A percentile compares a stretch with the other conserved stretches of the same genome.
Conservation (phyloP, 768 basidiomycete genomes). For the Hygrophoropsis aurantiaca region DNA sequence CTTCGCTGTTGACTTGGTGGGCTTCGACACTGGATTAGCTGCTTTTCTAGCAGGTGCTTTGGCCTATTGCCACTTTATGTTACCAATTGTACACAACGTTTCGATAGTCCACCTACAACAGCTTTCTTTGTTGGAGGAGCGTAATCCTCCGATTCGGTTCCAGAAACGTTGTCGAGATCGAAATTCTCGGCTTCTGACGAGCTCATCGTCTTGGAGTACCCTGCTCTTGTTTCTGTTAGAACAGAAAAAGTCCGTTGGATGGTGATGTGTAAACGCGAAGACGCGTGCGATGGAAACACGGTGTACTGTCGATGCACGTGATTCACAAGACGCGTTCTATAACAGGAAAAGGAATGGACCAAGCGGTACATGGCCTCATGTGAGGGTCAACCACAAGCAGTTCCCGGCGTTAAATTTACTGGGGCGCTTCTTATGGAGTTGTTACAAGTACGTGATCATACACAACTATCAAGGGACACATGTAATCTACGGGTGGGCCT, state of each 20-base stretch:
- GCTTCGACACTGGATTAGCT: constrained; percentile 41
- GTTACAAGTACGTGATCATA: too few species aligned
- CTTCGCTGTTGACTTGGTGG: constrained; percentile 46
- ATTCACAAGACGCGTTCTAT: not conserved
- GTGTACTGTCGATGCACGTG: not conserved
- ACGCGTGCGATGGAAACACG: not conserved
- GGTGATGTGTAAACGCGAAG: not conserved
- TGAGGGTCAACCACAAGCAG: too few species aligned
- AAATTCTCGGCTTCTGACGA: constrained; percentile 74
- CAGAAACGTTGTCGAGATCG: constrained; percentile 56
- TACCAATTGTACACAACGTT: constrained; percentile 5
- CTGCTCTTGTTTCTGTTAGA: constrained; percentile 12
- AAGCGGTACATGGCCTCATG: too few species aligned
- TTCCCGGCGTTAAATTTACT: too few species aligned
- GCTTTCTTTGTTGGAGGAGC: constrained; percentile 61
- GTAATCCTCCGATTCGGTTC: constrained; percentile 67
- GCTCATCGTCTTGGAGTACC: constrained; percentile 50
- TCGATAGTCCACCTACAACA: constrained; percentile 12
- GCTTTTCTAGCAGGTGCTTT: constrained; percentile 41
- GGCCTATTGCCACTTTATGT: constrained; percentile 16
- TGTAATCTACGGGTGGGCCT: constrained; percentile 47
- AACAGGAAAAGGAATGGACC: not conserved
- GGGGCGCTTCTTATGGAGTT: too few species aligned
- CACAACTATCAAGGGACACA: not conserved
- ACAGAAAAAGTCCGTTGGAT: constrained; percentile 1